phyloP scores from a whole-genome alignment of 768 basidiomycete genomes.

The Rhodocollybia butyracea region DNA sequence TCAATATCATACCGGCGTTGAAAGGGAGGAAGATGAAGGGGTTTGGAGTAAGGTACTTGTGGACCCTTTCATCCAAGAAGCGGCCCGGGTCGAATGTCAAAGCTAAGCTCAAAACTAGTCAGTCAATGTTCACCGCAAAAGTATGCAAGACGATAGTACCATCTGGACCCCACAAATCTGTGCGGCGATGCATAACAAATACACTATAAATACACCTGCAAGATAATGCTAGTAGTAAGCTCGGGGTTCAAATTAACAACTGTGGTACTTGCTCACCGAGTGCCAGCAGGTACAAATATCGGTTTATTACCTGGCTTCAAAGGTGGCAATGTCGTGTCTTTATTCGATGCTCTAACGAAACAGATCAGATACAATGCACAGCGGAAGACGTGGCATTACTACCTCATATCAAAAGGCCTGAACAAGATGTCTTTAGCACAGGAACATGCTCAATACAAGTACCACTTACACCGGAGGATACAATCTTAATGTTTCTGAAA shows the following conservation, averaged over 20 bases:
- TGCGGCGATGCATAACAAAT: slow-evolving; percentile 57
- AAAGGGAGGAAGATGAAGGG: slow-evolving; percentile 53
- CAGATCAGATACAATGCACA: too few relatives aligned
- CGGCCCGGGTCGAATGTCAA: slow-evolving; percentile 62
- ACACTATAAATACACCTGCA: slow-evolving; percentile 43
- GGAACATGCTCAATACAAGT: not conserved
- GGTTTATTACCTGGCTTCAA: slow-evolving; percentile 17
- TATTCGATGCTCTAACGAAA: slow-evolving; percentile 15
- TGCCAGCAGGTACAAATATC: slow-evolving; percentile 26
- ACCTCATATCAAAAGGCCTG: not conserved
- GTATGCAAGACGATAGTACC: slow-evolving; percentile 30
- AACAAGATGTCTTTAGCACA: slow-evolving; percentile 14
- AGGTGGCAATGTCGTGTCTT: slow-evolving; percentile 17
- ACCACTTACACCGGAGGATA: slow-evolving; percentile 42
- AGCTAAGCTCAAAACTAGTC: slow-evolving; percentile 27
- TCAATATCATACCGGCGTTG: too few relatives aligned
- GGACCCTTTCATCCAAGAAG: slow-evolving; percentile 59
- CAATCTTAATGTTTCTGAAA: slow-evolving; percentile 51
- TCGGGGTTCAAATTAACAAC: too few relatives aligned
- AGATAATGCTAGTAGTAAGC: not conserved
- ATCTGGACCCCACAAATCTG: slow-evolving; percentile 67
- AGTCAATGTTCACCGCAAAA: not conserved
- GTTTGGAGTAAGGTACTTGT: slow-evolving; percentile 52
- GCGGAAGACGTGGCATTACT: not conserved
- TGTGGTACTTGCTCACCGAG: slow-evolving; percentile 25